Conservation (phyloP, 1,284 basidiomycete species). For the Pseudozyma sp. region DNA sequence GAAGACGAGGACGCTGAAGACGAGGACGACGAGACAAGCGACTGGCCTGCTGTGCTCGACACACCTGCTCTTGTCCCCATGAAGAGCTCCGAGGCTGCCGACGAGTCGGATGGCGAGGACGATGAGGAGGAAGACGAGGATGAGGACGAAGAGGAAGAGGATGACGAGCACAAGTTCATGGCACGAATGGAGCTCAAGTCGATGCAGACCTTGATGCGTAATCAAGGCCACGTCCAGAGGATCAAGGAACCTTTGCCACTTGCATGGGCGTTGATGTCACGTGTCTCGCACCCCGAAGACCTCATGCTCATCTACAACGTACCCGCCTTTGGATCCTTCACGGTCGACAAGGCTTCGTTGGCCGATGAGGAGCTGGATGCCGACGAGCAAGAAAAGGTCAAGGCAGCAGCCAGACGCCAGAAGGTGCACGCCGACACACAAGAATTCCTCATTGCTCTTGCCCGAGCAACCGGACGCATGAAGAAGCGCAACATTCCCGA, state of each 20-base stretch:
- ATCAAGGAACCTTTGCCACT: conserved; percentile 64
- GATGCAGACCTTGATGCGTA: conserved; percentile 62
- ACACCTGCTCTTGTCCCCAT: conserved; percentile 55
- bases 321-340: conserved; percentile 63
- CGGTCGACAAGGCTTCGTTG: conserved; percentile 40
- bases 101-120: conserved; percentile 21
- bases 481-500: conserved; percentile 63
- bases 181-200: conserved; percentile 48
- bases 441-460: conserved; percentile 64
- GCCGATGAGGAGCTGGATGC: conserved; percentile 51
- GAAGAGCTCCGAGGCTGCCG: conserved; percentile 33
- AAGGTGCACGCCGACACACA: conserved; percentile 62
- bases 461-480: conserved; percentile 56
- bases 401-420: conserved; percentile 41
- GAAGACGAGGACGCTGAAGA: conserved; percentile 40
- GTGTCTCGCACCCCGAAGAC: conserved; percentile 59
- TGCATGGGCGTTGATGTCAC: conserved; percentile 54
- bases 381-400: conserved; percentile 33
- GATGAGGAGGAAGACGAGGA: conserved; percentile 35
- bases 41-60: conserved; percentile 59
- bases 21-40: conserved; percentile 37
- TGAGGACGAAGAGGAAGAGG: conserved; percentile 35
- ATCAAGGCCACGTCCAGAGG: conserved; percentile 62
- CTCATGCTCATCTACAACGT: conserved; percentile 65
- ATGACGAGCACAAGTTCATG: conserved; percentile 44